A percentile compares a stretch with the other conserved stretches of the same genome.
Conservation (phyloP, 1,139 yeast species). For the Entelexis sorbosivorans region DNA sequence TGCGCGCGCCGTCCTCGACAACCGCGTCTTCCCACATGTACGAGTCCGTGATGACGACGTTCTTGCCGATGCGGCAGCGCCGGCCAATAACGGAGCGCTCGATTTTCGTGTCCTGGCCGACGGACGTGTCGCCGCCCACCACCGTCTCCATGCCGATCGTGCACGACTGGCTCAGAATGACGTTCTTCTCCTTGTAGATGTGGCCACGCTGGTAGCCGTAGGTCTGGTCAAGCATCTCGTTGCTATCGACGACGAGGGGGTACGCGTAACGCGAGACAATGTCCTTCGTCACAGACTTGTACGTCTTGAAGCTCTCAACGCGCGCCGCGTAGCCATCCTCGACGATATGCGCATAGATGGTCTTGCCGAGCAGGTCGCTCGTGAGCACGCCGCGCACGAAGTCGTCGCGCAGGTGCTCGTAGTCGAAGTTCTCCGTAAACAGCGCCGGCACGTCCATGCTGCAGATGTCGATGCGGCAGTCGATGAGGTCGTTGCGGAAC, state of each 20-base stretch:
- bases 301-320: conserved; percentile 87
- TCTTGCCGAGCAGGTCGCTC: conserved; percentile 80
- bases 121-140: conserved; percentile 44
- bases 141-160: conserved; percentile 66
- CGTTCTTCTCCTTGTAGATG: conserved; percentile 65
- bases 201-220: conserved; percentile 74
- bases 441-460: conserved; percentile 90
- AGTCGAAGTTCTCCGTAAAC: conserved; percentile 92
- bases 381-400: conserved; percentile 85
- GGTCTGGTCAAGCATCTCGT: conserved; percentile 56
- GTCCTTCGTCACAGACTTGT: conserved; percentile 85
- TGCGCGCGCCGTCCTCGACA: conserved; percentile 52
- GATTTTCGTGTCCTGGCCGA: conserved; percentile 45
- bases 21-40: conserved; percentile 77
- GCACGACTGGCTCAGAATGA: conserved; percentile 86
- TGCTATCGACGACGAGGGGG: conserved; percentile 83
- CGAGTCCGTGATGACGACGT: conserved; percentile 58
- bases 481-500: conserved; percentile 83
- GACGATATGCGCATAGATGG: conserved; percentile 74
- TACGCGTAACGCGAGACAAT: conserved; percentile 83
- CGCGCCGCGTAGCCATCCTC: conserved; percentile 80
- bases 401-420: conserved; percentile 73
- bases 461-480: conserved; percentile 92
- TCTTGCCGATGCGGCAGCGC: conserved; percentile 70
- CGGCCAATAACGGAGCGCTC: conserved; percentile 71